Percentiles rank a stretch among this genome's conserved stretches.
Conservation (phyloP, 2,329 filamentous ascomycete genomes). For the Gnomoniopsis sp. region DNA sequence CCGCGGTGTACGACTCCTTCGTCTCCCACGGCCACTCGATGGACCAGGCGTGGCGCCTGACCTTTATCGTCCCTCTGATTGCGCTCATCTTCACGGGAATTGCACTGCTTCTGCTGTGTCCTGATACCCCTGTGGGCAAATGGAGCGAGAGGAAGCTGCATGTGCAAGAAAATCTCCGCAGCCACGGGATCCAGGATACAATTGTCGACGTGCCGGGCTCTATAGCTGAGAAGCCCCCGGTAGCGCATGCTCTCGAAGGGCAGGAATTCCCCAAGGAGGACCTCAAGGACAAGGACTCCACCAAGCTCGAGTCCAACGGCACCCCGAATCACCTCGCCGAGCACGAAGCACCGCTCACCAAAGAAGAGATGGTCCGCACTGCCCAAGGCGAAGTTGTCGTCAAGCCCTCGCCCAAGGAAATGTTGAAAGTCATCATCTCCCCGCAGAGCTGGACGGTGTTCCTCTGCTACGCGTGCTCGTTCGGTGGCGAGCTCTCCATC, state of each 20-base stretch:
- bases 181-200: slow-evolving; percentile 36
- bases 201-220: slow-evolving; percentile 49
- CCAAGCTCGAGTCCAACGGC: slow-evolving; percentile 24
- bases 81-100: slow-evolving; percentile 65
- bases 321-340: slow-evolving; percentile 32
- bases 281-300: slow-evolving; percentile 33
- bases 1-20: slow-evolving; percentile 79
- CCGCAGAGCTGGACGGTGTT: slow-evolving; percentile 54
- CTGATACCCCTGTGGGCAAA: slow-evolving; percentile 77
- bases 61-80: slow-evolving; percentile 80
- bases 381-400: slow-evolving; percentile 49
- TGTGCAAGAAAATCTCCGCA: slow-evolving; percentile 39
- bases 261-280: not conserved
- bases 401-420: slow-evolving; percentile 54
- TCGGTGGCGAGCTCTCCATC: slow-evolving; percentile 60
- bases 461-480: slow-evolving; percentile 59
- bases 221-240: slow-evolving; percentile 41
- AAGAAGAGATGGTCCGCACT: slow-evolving; percentile 51
- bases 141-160: slow-evolving; percentile 65
- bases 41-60: slow-evolving; percentile 76
- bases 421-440: slow-evolving; percentile 42
- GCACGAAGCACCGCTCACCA: slow-evolving; percentile 44
- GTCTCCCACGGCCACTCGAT: slow-evolving; percentile 56
- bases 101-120: slow-evolving; percentile 69
- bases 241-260: slow-evolving; percentile 6